Evolutionary conservation across 352 stramenopile genomes (phyloP), one percentile per base, ranked within the genome.

Genomic region (Thraustochytrium striatum): DNA sequence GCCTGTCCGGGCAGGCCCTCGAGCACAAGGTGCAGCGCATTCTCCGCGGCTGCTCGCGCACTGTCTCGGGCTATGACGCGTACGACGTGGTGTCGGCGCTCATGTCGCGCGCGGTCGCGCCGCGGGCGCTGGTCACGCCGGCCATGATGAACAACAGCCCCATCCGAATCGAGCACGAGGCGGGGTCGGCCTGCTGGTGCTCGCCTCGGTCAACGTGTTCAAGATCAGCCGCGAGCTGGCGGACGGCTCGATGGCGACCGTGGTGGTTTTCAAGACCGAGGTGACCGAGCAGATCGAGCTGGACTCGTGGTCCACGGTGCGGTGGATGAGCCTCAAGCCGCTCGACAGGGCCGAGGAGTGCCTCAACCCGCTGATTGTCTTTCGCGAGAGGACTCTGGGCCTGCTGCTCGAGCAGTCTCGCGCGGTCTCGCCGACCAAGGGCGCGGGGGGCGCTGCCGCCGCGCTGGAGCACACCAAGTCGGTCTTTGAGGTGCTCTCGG

Each of bases 91-190:
- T 75, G 19, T 75, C 65, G 3, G 65, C 65, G 11, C 52, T 75
- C 16, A 30, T 75, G n/a, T 21, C 16, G 30, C 11, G 16, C 13
- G 50, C 65, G 5, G 25, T n/a, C 28, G 47, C 16, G 47, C 47
- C 47, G 25, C 16, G 25, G 47, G 65, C 65, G 2, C 21, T 75
- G n/a, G 65, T 75, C 0, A 75, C 65, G 21, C 65, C 65, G 38
- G 65, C 65, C 44, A 75, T 75, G 65, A 75, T 75, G 65, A 43
- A 75, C 30, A 75, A 75, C 39, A 75, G 65, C 65, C 65, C 65
- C 19, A 75, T 75, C 36, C 44, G 52, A 5, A 38, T 75, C 36
- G 33, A 72, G 16, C 61, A 30, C 19, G 52, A 75, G 30, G n/a
- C 32, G 65, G 30, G 65, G 21, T 11, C 35, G 52, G 52, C 65